phyloP scores from a whole-genome alignment of 768 basidiomycete species.

The Pseudohyphozyma bogoriensis region DNA sequence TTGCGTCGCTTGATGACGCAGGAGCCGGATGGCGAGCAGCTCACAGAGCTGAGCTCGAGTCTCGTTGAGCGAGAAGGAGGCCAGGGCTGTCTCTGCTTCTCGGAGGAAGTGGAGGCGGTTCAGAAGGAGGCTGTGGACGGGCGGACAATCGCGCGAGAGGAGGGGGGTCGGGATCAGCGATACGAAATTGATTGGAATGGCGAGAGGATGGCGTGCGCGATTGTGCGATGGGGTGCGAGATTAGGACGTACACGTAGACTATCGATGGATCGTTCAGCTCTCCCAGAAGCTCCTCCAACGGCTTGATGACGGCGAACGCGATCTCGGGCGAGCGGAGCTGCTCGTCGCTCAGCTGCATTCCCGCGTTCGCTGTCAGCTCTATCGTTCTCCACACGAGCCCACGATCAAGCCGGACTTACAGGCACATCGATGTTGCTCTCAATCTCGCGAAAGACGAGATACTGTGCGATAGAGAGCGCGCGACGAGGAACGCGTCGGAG shows the following conservation, averaged over 20 bases:
- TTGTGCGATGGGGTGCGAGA: neutral
- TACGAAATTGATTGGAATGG: neutral
- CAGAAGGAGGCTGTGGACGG: constrained; percentile 18
- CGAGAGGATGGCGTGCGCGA: neutral
- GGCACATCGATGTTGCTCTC: constrained; percentile 12
- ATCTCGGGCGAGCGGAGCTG: constrained; percentile 20
- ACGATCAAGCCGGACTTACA: no score
- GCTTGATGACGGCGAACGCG: constrained; percentile 13
- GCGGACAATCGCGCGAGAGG: neutral
- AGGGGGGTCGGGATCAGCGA: neutral
- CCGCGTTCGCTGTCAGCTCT: no score
- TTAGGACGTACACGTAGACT: constrained; percentile 24
- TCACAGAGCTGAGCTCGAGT: constrained; percentile 26
- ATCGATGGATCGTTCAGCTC: constrained; percentile 8
- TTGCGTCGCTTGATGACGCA: constrained; percentile 11
- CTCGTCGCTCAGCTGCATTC: constrained; percentile 11
- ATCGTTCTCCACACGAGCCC: no score
- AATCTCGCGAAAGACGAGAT: constrained; percentile 11
- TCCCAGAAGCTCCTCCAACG: constrained; percentile 2
- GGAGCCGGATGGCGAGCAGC: constrained; percentile 16
- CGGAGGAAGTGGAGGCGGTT: constrained; percentile 25
- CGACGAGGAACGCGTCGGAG: neutral
- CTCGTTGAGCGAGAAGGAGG: constrained; percentile 21
- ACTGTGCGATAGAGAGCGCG: neutral
- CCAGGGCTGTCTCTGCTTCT: constrained; percentile 10